phyloP scores from a whole-genome alignment of 2,329 filamentous ascomycete species.

The Fusarium hostae region DNA sequence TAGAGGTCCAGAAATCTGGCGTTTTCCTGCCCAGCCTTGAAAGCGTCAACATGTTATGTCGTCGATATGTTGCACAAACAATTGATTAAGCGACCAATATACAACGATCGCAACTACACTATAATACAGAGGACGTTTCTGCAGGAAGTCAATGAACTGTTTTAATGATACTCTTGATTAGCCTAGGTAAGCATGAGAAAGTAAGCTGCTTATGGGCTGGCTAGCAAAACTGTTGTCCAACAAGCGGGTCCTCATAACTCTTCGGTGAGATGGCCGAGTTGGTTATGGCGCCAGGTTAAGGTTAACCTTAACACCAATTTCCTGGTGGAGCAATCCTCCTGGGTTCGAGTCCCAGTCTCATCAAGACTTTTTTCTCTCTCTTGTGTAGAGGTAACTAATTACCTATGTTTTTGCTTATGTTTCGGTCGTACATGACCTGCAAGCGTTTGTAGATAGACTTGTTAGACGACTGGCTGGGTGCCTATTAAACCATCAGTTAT shows the following conservation, averaged over 20 bases:
- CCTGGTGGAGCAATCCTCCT: conserved; percentile 45
- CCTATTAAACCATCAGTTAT: neutral
- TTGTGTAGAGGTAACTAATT: too few species aligned
- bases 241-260: conserved; percentile 9
- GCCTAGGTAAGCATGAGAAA: neutral
- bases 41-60: neutral
- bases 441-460: neutral
- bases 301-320: conserved; percentile 40
- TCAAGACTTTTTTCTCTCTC: conserved; percentile 4
- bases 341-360: conserved; percentile 45
- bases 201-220: neutral
- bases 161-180: neutral
- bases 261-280: conserved; percentile 43
- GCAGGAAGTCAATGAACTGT: neutral
- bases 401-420: neutral
- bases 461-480: neutral
- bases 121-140: neutral
- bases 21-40: neutral
- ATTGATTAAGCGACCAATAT: neutral
- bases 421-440: neutral
- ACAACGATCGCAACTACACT: neutral
- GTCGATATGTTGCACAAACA: neutral
- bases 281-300: conserved; percentile 38
- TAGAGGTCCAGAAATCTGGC: neutral
- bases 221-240: rapidly evolving